A percentile compares a stretch with the other conserved stretches of the same genome.
Conservation (phyloP, 2,329 filamentous ascomycete genomes). For the Ophiostoma montium region DNA sequence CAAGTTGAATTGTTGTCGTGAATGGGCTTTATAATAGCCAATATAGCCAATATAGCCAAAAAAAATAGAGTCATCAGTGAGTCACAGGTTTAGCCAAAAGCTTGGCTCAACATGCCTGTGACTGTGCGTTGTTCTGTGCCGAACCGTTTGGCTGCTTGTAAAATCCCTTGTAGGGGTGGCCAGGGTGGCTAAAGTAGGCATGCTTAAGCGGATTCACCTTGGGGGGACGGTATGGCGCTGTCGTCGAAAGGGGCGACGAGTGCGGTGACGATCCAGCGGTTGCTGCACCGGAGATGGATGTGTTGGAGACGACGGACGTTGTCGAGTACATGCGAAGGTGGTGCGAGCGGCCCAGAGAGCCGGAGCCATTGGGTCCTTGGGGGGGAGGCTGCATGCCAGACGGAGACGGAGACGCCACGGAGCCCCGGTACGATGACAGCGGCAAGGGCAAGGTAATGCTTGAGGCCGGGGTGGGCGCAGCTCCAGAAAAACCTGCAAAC, state of each 20-base stretch:
- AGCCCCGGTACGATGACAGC: not conserved
- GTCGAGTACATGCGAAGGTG: conserved; percentile 1
- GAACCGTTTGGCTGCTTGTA: conserved; percentile 55
- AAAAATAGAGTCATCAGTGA: not conserved
- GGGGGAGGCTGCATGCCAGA: not conserved
- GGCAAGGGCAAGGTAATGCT: not conserved
- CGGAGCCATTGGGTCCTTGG: not conserved
- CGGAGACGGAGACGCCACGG: not conserved
- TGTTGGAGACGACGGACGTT: not conserved
- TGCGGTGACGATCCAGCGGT: conserved; percentile 10
- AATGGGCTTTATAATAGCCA: too few species aligned
- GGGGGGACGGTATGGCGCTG: conserved; percentile 14
- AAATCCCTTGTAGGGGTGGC: conserved; percentile 69
- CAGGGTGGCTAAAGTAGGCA: conserved; percentile 63
- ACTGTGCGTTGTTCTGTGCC: not conserved
- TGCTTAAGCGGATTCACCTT: conserved; percentile 52
- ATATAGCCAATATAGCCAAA: not conserved
- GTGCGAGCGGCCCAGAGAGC: not conserved
- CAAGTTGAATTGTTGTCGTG: too few species aligned
- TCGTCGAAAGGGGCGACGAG: conserved; percentile 16
- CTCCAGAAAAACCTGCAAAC: not conserved
- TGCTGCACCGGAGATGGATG: conserved; percentile 12
- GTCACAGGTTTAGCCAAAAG: too few species aligned
- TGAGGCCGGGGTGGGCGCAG: not conserved
- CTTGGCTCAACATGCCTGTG: not conserved